These are phyloP conservation scores for Kwoniella mangroviensis DNA, from an alignment of 768 basidiomycete genomes.

Conservation along the genomic window DNA sequence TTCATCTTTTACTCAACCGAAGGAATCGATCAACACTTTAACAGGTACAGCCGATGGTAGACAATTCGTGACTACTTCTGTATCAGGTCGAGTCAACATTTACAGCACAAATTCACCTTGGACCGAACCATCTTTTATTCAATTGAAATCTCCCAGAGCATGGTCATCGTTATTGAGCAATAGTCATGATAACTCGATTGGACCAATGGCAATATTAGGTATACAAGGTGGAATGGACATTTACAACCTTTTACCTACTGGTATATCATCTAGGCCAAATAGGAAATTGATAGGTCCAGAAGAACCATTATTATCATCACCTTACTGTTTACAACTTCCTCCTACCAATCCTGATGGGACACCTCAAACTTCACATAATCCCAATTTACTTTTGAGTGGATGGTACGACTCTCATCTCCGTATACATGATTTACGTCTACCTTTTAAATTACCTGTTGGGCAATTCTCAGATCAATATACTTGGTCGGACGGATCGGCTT, in stretches of 20 bases:
- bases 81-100: slow-evolving; percentile 30
- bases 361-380: slow-evolving; percentile 34
- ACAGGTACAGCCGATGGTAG: slow-evolving; percentile 5
- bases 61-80: slow-evolving; percentile 35
- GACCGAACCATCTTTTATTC: slow-evolving; percentile 24
- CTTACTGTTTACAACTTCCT: slow-evolving; percentile 41
- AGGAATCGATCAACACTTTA: slow-evolving; percentile 24
- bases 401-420: slow-evolving; percentile 54
- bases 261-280: slow-evolving; percentile 12
- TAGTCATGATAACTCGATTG: slow-evolving; percentile 2
- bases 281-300: slow-evolving; percentile 39
- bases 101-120: slow-evolving; percentile 37
- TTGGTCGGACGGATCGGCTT: slow-evolving; percentile 48
- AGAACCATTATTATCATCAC: slow-evolving; percentile 34
- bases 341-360: slow-evolving; percentile 1
- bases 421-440: slow-evolving; percentile 45
- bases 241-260: slow-evolving; percentile 22
- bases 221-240: slow-evolving; percentile 32
- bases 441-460: slow-evolving; percentile 20
- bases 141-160: slow-evolving; percentile 23
- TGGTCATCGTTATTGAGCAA: slow-evolving; percentile 40
- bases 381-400: slow-evolving; percentile 38
- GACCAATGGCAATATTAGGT: slow-evolving; percentile 33
- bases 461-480: slow-evolving; percentile 41
- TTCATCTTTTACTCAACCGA: slow-evolving; percentile 1